phyloP scores from a whole-genome alignment of 2,329 filamentous ascomycete species.

The Pseudogymnoascus sp. region DNA sequence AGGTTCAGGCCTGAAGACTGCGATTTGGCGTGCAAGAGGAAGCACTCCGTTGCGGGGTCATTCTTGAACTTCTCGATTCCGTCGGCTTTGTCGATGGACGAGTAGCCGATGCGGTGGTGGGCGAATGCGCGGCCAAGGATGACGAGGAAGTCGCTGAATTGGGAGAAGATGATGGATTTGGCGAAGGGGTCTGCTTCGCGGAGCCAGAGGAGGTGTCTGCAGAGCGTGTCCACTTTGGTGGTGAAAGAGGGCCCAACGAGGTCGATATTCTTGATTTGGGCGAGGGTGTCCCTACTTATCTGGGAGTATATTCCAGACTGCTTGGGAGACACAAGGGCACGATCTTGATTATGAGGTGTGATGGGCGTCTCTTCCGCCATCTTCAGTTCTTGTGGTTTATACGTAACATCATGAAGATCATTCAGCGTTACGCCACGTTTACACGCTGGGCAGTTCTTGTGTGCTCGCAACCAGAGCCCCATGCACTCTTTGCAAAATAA shows the following conservation, averaged over 20 bases:
- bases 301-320: constrained; percentile 64
- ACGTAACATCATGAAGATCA: constrained; percentile 77
- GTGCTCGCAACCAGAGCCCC: constrained; percentile 64
- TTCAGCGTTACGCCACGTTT: constrained; percentile 57
- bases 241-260: constrained; percentile 68
- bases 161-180: constrained; percentile 91
- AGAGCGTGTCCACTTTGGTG: constrained; percentile 80
- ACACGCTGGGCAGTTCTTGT: constrained; percentile 77
- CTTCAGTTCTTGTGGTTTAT: constrained; percentile 67
- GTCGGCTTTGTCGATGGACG: constrained; percentile 58
- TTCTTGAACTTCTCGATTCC: constrained; percentile 72
- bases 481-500: constrained; percentile 89
- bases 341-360: constrained; percentile 14
- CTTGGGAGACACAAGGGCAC: constrained; percentile 5
- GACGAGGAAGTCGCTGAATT: constrained; percentile 73
- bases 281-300: constrained; percentile 62
- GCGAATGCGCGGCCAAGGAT: constrained; percentile 65
- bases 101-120: constrained; percentile 64
- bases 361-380: constrained; percentile 49
- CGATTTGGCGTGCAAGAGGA: constrained; percentile 81
- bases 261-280: constrained; percentile 75
- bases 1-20: constrained; percentile 86
- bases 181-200: constrained; percentile 75
- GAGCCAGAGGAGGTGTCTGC: constrained; percentile 78
- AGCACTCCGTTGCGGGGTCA: constrained; percentile 67